A percentile compares a stretch with the other conserved stretches of the same genome.
These are phyloP conservation scores for Tylopilus vinaceipallidus DNA, from an alignment of 768 basidiomycete species.

Conservation along the genomic window DNA sequence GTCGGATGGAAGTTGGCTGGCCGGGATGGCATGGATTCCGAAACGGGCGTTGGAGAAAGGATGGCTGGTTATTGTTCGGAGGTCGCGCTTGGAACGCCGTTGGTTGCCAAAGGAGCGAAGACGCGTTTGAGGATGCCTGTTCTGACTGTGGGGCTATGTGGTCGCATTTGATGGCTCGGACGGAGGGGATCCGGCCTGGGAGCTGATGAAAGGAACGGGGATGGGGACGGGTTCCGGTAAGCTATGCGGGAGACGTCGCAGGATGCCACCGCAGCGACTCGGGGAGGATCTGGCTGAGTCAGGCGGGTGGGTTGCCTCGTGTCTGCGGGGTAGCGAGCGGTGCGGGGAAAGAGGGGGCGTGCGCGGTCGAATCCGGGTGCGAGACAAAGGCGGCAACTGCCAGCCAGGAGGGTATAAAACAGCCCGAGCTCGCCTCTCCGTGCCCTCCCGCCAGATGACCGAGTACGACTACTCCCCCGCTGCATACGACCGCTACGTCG, in stretches of 20 bases:
- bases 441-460: constrained; percentile 39
- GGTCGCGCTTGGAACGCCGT: neutral
- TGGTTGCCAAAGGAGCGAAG: neutral
- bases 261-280: neutral
- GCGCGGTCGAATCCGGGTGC: neutral
- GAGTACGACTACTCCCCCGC: constrained; percentile 63
- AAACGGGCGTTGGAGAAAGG: constrained; percentile 1
- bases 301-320: constrained; percentile 7
- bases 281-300: neutral
- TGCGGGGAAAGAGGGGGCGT: constrained; percentile 26
- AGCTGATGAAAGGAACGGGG: too few species aligned
- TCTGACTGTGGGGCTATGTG: too few species aligned
- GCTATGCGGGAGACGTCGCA: neutral
- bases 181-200: too few species aligned
- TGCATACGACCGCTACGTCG: constrained; percentile 45
- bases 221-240: constrained; percentile 5
- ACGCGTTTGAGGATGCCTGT: too few species aligned
- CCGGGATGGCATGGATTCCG: constrained; percentile 4
- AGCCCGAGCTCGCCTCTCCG: constrained; percentile 6
- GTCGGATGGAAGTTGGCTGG: constrained; percentile 9
- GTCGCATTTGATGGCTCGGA: too few species aligned
- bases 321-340: constrained; percentile 23
- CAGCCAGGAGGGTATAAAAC: constrained; percentile 16
- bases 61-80: constrained; percentile 6
- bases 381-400: neutral